A percentile compares a stretch with the other conserved stretches of the same genome.
phyloP scores from a whole-genome alignment of 2,329 filamentous ascomycete genomes.

The Pseudonectria foliicola region DNA sequence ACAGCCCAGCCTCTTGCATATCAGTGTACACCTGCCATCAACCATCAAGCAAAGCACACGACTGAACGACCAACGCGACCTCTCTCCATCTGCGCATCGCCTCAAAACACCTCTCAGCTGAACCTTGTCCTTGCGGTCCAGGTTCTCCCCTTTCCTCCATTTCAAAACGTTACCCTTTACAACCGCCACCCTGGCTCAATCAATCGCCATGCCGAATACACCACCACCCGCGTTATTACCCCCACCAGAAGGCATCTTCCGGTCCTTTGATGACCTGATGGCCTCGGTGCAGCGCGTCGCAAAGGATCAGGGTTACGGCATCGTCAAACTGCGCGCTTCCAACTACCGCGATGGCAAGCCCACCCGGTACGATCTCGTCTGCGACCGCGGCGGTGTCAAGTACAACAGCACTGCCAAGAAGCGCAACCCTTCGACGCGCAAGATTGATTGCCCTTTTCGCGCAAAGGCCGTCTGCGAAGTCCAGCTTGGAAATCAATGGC shows the following conservation, averaged over 20 bases:
- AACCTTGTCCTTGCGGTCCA: conserved; percentile 5
- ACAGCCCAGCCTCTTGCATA: conserved; percentile 31
- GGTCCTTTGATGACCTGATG: conserved; percentile 52
- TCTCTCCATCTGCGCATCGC: conserved; percentile 1
- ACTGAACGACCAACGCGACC: conserved; percentile 12
- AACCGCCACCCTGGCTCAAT: conserved; percentile 27
- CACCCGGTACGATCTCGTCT: conserved; percentile 56
- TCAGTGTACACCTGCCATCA: conserved; percentile 15
- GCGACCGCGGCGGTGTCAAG: conserved; percentile 57
- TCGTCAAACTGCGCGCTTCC: conserved; percentile 55
- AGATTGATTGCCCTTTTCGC: conserved; percentile 57
- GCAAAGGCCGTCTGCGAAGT: conserved; percentile 59
- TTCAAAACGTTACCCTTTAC: conserved; percentile 20
- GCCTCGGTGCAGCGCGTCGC: conserved; percentile 51
- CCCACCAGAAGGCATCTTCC: conserved; percentile 54
- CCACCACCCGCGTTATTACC: conserved; percentile 43
- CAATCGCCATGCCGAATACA: conserved; percentile 39
- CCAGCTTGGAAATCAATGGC: conserved; percentile 55
- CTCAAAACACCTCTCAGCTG: conserved; percentile 6
- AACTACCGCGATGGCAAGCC: conserved; percentile 58
- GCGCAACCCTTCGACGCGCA: conserved; percentile 55
- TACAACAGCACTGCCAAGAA: conserved; percentile 60
- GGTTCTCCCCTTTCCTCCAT: conserved; percentile 12
- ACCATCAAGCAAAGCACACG: conserved; percentile 13
- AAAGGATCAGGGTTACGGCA: conserved; percentile 56